A percentile compares a stretch with the other conserved stretches of the same genome.
Evolutionary conservation across 1,139 yeast species (phyloP).

Genomic region (Geotrichum fermentans): DNA sequence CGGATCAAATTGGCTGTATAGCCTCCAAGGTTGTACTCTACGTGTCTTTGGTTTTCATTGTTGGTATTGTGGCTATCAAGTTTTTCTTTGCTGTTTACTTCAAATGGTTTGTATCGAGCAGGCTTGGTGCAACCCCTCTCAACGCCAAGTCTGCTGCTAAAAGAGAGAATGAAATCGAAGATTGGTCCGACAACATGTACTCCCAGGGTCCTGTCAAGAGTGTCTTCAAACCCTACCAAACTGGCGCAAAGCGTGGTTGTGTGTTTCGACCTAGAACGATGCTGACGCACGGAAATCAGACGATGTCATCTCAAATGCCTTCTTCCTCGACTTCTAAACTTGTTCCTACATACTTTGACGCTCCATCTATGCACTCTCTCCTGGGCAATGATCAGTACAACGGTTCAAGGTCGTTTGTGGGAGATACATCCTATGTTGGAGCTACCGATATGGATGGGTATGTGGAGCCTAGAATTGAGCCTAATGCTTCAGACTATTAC

Average conservation of each 20-base stretch:
- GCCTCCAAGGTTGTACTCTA: slow-evolving; percentile 68
- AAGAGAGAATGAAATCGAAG: slow-evolving; percentile 62
- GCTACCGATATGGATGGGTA: not conserved
- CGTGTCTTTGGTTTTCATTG: slow-evolving; percentile 64
- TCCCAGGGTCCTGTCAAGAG: slow-evolving; percentile 49
- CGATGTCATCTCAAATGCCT: slow-evolving; percentile 39
- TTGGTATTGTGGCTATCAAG: slow-evolving; percentile 62
- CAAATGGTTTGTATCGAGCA: slow-evolving; percentile 51
- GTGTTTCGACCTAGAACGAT: slow-evolving; percentile 22
- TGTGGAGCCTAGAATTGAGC: slow-evolving; percentile 1
- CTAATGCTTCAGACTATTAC: slow-evolving; percentile 53
- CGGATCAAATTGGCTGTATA: slow-evolving; percentile 79
- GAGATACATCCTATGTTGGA: not conserved
- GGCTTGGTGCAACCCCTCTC: slow-evolving; percentile 69
- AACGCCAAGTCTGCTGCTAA: slow-evolving; percentile 48
- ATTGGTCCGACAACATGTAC: slow-evolving; percentile 62
- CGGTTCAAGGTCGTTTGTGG: not conserved
- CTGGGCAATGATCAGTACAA: not conserved
- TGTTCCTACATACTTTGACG: slow-evolving; percentile 14
- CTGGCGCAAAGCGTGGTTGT: slow-evolving; percentile 28
- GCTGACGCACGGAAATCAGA: slow-evolving; percentile 26
- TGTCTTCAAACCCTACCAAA: not conserved
- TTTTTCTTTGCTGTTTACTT: slow-evolving; percentile 77
- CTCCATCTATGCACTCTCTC: not conserved
- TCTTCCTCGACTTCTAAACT: slow-evolving; percentile 34